Base-by-base conservation (phyloP, 2,329 filamentous ascomycete genomes). In the Septoria linicola region DNA sequence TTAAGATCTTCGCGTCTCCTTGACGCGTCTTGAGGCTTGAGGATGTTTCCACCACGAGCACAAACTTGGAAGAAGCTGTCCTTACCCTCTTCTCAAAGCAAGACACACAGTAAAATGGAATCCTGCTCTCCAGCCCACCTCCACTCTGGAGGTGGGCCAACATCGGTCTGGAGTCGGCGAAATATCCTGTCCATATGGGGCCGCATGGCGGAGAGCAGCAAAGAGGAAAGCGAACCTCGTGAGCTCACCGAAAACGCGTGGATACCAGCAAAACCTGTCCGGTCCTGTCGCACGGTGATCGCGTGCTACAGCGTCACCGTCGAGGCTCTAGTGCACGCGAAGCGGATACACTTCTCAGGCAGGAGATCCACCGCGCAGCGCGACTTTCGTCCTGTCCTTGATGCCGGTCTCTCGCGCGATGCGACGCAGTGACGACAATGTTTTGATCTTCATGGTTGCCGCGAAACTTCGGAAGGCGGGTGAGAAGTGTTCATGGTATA, bases 171-270 rank as follows among this genome's bases (percentile, higher is more conserved):
- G 36, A 27, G 17, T 43, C 47, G 47, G 47, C 31, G 30, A 36
- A 43, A 49, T 49, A 37, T 39, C 23, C 47, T 42, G 32, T 16
- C 39, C 13, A 41, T 53, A 53, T 53, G 44, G 44, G 40, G 51
- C 51, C 51, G 51, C 45, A 30, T 35, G 40, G 51, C 39, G 51
- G 51, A 45, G 41, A 14, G 30, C 37, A 31, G 20, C 37, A 20
- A 14, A 16, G 5, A 43, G 17, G 21, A 36, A 43, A 30, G 23
- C 39, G 10, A n/a, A 42, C 20, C 37, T 36, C n/a, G 32, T 41
- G 17, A 40, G 30, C 30, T 43, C 21, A 34, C 11, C 32, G 25
- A 30, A 41, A n/a, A 32, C 19, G 48, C 43, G 48, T 48, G 43
- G 50, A 25, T 34, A 20, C n/a, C 21, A 4, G 13, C 32, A 13